Evolutionary conservation across 345 rosid genomes (phyloP), one percentile per base, ranked within the genome.

Genomic region (Citrus reticulata): DNA sequence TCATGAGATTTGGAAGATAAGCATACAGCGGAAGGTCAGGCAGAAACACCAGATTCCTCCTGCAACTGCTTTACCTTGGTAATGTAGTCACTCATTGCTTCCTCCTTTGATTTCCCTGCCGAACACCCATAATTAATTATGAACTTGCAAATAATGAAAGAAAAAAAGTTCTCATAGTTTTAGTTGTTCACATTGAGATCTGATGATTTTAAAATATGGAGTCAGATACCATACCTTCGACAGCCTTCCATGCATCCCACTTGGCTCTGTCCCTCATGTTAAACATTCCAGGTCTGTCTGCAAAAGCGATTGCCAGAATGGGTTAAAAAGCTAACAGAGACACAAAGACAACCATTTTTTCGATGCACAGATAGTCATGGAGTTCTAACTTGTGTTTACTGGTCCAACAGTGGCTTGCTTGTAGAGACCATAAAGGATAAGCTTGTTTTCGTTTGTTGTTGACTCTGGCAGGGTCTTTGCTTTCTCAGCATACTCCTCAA

Each of bases 231-330:
- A 46, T 46, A 93, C 99, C 93, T 91, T 96, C 97, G 81, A 91
- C 95, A 59, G 92, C 89, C 89, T 96, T 96, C 99, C 98, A 96
- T 30, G 98, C 98, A 81, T 96, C 99, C 99, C 99, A 96, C 87
- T 96, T 96, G 1, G 94, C 93, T 77, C 89, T 90, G 22, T 92
- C 99, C 90, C 82, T 94, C 91, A 81, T 68, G 92, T 65, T 83
- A 83, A 96, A 93, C 55, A 94, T 87, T 79, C 99, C 99, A 82
- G 99, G 98, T 57, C 99, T 97, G 78, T 81, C 98, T 96, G 83
- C 74, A 66, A 54, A 68, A 49, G 22, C 4, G 30, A 75, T 60
- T 13, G 49, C 62, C 42, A 58, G 59, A 57, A 29, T 14, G 20
- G n/a, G 22, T 57, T 5, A 14, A 40, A 34, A 35, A 11, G 60